Base-by-base conservation (phyloP, 768 basidiomycete species). In the Lactarius sp. region DNA sequence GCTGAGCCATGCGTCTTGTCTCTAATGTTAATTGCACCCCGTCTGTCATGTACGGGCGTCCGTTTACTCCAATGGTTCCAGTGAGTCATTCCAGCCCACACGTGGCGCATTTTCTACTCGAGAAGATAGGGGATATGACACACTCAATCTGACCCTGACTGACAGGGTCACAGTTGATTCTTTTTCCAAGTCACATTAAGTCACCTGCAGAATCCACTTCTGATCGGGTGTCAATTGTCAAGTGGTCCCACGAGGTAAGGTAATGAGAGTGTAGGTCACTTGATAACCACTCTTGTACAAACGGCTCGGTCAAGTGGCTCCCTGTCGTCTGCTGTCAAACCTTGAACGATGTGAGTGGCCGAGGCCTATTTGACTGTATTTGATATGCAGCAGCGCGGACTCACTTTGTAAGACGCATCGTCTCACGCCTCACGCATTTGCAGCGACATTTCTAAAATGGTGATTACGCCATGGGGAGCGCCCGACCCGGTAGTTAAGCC, bases 41-140 rank as follows among this genome's bases (percentile, higher is more conserved):
- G 33, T 44, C 36, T 36, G 47, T 27, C 47, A 46, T 39, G 27
- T 16, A 18, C 33, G 37, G 27, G 3, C 55, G 16, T 14, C 42
- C 12, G 4, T 58, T 58, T 36, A 47, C 44, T 52, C n/a, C 14
- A 27, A 14, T 16, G 36, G 41, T 39, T 47, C 36, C 50, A 14
- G 8, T 2, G 27, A 46, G 51, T 52, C 56, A 52, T 13, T 53
- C 27, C 36, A 44, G 56, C 50, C 31, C 41, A 56, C 37, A 58
- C 56, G 31, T 53, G 46, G 53, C 52, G 33, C 9, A 58, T n/a
- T 18, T 34, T 51, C 42, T 34, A 42, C 8, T 44, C 22, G 37
- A 20, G 20, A 27, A 41, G 56, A 52, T 47, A 37, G 56, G 56
- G 51, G 52, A 46, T 46, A 44, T 51, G 42, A 51, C 61, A 51